These are phyloP conservation scores for Globisporangium emineosum DNA, from an alignment of 352 stramenopile species.

Conservation along the genomic window DNA sequence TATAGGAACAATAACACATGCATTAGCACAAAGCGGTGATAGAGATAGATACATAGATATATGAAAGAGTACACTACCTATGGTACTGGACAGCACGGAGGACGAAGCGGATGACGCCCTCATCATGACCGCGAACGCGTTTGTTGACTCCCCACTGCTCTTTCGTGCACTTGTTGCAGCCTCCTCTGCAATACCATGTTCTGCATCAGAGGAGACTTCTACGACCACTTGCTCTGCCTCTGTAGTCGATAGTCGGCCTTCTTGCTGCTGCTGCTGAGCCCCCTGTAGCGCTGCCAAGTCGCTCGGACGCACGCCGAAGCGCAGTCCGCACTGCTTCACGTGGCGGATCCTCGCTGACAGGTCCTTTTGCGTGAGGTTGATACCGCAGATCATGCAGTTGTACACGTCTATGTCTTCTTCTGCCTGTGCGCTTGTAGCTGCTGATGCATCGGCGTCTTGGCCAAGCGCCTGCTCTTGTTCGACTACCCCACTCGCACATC, in stretches of 20 bases:
- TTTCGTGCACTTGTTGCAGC: background rate
- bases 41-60: background rate
- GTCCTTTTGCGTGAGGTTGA: constrained; percentile 35
- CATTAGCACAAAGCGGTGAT: background rate
- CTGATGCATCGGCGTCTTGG: background rate
- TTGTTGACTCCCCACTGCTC: constrained; percentile 8
- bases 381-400: constrained; percentile 68
- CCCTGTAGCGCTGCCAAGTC: constrained; percentile 35
- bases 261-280: background rate
- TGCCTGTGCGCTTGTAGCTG: background rate
- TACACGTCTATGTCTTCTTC: constrained; percentile 21
- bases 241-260: constrained; percentile 1
- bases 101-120: constrained; percentile 25
- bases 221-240: background rate
- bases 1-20: background rate
- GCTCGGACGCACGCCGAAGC: constrained; percentile 56
- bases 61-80: background rate
- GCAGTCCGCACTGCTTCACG: constrained; percentile 70
- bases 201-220: background rate
- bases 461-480: background rate
- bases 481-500: constrained; percentile 8
- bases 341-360: constrained; percentile 63
- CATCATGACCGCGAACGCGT: constrained; percentile 68
- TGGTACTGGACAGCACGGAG: constrained; percentile 6
- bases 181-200: constrained; percentile 6